Conservation (phyloP, 2,329 filamentous ascomycete species). For the Dryadomyces quercus-mongolicae region DNA sequence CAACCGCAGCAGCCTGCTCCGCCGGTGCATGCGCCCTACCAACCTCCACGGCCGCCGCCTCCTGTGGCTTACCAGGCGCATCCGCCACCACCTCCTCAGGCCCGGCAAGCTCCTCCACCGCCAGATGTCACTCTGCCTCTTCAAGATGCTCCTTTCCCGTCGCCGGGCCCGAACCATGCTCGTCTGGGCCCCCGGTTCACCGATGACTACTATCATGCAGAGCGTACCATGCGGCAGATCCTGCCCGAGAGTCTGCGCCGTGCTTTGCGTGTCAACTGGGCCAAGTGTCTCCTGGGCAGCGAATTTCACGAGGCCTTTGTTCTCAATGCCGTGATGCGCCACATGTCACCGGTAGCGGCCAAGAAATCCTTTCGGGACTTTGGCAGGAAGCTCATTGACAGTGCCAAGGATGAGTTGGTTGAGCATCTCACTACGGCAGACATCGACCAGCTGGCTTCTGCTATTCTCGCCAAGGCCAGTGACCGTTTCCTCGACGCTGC, state of each 20-base stretch:
- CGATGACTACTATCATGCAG: constrained; percentile 27
- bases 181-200: constrained; percentile 21
- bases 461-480: constrained; percentile 33
- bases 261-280: constrained; percentile 36
- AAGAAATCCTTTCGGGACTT: constrained; percentile 30
- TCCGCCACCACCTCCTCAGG: constrained; percentile 18
- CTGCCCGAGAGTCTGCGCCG: constrained; percentile 33
- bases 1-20: not conserved
- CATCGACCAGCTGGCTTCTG: constrained; percentile 31
- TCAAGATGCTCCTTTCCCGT: constrained; percentile 13
- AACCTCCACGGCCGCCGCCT: constrained; percentile 4
- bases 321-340: constrained; percentile 37
- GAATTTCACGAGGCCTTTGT: constrained; percentile 41
- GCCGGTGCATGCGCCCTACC: too few species aligned
- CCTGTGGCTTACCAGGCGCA: constrained; percentile 2
- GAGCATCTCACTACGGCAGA: constrained; percentile 25
- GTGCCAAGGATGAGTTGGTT: constrained; percentile 29
- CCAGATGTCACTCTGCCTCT: too few species aligned
- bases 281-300: constrained; percentile 35
- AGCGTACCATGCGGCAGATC: constrained; percentile 26
- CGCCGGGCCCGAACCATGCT: constrained; percentile 20
- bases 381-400: constrained; percentile 28
- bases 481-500: constrained; percentile 38
- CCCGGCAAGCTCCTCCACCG: too few species aligned
- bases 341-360: constrained; percentile 25